Base-by-base conservation (phyloP, 1,284 basidiomycete species). In the Ustilago trichophora region DNA sequence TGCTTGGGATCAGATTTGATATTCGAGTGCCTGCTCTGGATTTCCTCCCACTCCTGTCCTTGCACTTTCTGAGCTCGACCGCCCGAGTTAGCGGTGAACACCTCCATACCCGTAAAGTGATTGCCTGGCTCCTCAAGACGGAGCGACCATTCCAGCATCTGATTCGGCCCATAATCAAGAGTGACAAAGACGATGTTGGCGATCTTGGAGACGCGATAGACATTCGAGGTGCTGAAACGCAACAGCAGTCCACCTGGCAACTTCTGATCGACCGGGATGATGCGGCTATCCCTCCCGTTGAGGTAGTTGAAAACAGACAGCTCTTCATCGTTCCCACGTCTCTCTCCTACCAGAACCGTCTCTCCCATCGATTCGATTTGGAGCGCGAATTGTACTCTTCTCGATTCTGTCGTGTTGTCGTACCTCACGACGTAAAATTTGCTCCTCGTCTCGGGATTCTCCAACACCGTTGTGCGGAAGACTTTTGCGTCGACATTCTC, bases 381-480 rank as follows among this genome's bases (percentile, higher is more conserved):
- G 15, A 67, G 42, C 18, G 44, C 34, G 29, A 62, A 74, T 3
- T 37, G 31, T 3, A 56, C 42, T 0, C 43, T 37, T 7, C 54
- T 49, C 11, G 62, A 63, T 35, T 70, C 76, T 38, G 63, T 65
- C 2, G 71, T 77, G 25, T 81, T 62, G 41, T 53, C 56, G 68
- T 92, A 90, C 8, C 91, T 85, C 13, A 85, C 84, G 48, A 92
- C 85, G 73, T 88, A 90, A 81, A 91, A 92, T 4, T 85, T 51
- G 48, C 54, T 64, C 37, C 50, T 47, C 0, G 70, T 63, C 26
- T 63, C 33, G 0, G 64, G 55, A 34, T 70, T 70, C 12, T 53
- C 35, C 18, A 70, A 51, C 43, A 64, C 56, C 1, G 66, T 69
- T 11, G 59, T 55, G 2, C 65, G 45, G 12, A 69, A 47, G 15